Percentiles rank a stretch among this genome's conserved stretches.
These are phyloP conservation scores for Fusarium avenaceum DNA, from an alignment of 2,329 filamentous ascomycete species.

Conservation along the genomic window DNA sequence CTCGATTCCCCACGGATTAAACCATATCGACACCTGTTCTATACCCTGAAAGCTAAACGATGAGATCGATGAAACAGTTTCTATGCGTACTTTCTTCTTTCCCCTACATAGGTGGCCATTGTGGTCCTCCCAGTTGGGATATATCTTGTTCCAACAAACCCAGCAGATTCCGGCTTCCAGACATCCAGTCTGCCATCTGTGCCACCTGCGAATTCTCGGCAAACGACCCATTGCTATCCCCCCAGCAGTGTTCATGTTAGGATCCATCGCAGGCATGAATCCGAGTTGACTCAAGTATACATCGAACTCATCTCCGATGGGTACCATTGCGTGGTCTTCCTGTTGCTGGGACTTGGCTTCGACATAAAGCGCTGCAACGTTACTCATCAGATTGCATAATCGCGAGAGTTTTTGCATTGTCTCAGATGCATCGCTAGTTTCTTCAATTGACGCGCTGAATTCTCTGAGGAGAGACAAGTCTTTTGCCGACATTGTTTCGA, in stretches of 20 bases:
- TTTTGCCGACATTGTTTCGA: constrained; percentile 65
- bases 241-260: constrained; percentile 34
- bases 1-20: constrained; percentile 72
- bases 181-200: constrained; percentile 75
- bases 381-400: constrained; percentile 72
- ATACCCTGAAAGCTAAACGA: background rate
- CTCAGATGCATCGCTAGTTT: constrained; percentile 66
- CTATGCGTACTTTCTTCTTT: constrained; percentile 16
- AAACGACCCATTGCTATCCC: constrained; percentile 38
- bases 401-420: constrained; percentile 71
- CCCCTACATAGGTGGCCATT: constrained; percentile 51
- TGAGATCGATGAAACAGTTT: constrained; percentile 4
- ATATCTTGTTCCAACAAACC: constrained; percentile 73
- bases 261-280: constrained; percentile 63
- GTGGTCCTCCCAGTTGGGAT: constrained; percentile 59
- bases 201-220: constrained; percentile 53
- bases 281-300: constrained; percentile 75
- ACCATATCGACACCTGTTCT: background rate
- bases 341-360: constrained; percentile 68
- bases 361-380: constrained; percentile 72
- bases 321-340: constrained; percentile 60
- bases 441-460: constrained; percentile 69
- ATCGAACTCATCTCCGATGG: constrained; percentile 72
- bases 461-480: constrained; percentile 69
- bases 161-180: constrained; percentile 74